Conservation (phyloP, 2,329 filamentous ascomycete genomes). For the Talaromyces funiculosus region DNA sequence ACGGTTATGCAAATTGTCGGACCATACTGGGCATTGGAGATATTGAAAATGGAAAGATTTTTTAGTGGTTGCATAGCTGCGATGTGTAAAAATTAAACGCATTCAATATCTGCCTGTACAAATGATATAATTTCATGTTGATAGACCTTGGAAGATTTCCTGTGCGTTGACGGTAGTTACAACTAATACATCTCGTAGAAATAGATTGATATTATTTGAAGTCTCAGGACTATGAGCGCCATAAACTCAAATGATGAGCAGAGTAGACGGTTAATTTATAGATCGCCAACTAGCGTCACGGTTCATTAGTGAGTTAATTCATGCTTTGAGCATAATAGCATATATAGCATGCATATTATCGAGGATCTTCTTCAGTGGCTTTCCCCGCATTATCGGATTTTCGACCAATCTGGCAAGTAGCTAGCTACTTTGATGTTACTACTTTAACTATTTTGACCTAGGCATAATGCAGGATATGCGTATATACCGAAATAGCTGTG, state of each 20-base stretch:
- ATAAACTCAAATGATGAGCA: too few relatives aligned
- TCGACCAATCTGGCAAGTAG: neutral
- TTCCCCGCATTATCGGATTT: neutral
- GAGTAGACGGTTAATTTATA: neutral
- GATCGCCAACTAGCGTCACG: neutral
- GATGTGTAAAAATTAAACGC: neutral
- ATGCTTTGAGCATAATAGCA: neutral
- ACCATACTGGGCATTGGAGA: neutral
- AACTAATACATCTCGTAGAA: neutral
- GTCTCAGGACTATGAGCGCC: neutral
- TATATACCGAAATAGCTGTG: neutral
- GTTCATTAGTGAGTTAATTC: neutral
- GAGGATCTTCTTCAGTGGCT: neutral
- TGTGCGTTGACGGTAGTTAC: neutral
- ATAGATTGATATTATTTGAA: neutral
- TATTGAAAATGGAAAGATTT: neutral
- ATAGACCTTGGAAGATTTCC: neutral
- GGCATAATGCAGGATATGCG: neutral
- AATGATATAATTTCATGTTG: neutral
- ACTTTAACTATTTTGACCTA: neutral
- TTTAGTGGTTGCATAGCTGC: neutral
- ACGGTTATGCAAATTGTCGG: neutral
- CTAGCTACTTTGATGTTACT: neutral
- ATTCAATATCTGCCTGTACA: neutral
- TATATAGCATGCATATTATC: neutral